Base-by-base conservation (phyloP, 2,329 filamentous ascomycete species). In the Cryphonectria parasitica region DNA sequence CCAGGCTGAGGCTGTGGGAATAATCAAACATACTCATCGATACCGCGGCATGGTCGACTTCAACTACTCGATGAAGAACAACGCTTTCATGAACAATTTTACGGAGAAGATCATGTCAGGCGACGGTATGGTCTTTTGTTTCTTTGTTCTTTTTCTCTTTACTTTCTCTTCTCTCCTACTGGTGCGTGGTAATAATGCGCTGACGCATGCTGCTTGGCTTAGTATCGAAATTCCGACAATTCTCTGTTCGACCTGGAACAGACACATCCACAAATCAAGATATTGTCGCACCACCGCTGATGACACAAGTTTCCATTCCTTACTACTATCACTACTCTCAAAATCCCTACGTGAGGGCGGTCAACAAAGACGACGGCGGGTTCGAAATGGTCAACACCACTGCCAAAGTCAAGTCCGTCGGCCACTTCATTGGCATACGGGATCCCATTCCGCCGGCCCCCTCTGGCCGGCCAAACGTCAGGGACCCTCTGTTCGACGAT, bases 11-110 rank as follows among this genome's bases (percentile, higher is more conserved):
- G 86, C 90, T 0, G 86, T 95, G 3, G 94, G 94, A 10, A 81
- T 89, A 28, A 88, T 98, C 72, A 88, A 90, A 69, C 89, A 93
- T 75, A 96, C 92, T 0, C 94, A 98, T 83, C 89, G 95, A 52
- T 99, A 97, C 80, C 89, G 95, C 78, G 90, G 87, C 43, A 85
- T 97, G 74, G 91, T 94, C 11, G 95, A 98, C 80, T 97, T 97
- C 77, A 93, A 97, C 76, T 95, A 91, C 80, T 89, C 92, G 31
- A 90, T 91, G 66, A 85, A 86, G 19, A 86, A 87, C 49, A 91
- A 91, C 62, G 83, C 87, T 0, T 93, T 97, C 78, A 89, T 94
- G 76, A 86, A 86, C 43, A 88, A 90, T 71, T 89, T 98, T 70
- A 86, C 88, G 67, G 86, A 94, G 2, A 88, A 91, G 68, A 84